Evolutionary conservation across 2,329 filamentous ascomycete species (phyloP), one percentile per base, ranked within the genome.

Genomic region (Madurella fahalii): DNA sequence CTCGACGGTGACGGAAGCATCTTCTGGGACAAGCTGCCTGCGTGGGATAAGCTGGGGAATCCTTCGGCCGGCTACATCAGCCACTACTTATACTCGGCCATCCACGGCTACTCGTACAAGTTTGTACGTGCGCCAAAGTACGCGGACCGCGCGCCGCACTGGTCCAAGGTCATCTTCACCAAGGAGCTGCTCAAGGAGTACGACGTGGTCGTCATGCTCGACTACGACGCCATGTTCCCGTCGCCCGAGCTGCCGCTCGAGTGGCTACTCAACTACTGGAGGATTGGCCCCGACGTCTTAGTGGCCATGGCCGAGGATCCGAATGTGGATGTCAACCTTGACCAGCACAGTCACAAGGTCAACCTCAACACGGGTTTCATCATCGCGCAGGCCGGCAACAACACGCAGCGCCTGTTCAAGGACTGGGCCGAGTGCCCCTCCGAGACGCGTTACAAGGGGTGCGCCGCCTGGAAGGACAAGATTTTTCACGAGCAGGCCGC

Each of bases 281-380:
- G 69, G 50, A 65, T 76, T 20, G 66, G 70, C 61, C 66, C 69
- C 37, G 62, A 68, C 16, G 68, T 63, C 54, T 72, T 74, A 15
- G 67, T 76, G 44, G 71, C 73, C 46, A 68, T 76, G 42, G 72
- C 74, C 20, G 59, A 69, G 37, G 74, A 76, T 32, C 74, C 74
- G 4, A 61, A 66, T 25, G 54, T 58, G 34, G 64, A 71, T 37
- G 63, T 64, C 62, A 76, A 76, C 65, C 64, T 67, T 54, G 74
- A 76, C 61, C 64, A 68, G 59, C 70, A 68, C n/a, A n/a, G n/a
- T 20, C 69, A 68, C 55, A 72, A 69, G 52, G 61, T 69, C 60
- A 76, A 72, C 70, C 70, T 74, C 61, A 80, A 80, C 68, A 78
- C 77, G 1, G 77, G 77, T 16, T 80, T 80, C 69, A 78, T 80